Evolutionary conservation across 768 basidiomycete species (phyloP), one percentile per base, ranked within the genome.

Genomic region (Rhizopogon roseolus): DNA sequence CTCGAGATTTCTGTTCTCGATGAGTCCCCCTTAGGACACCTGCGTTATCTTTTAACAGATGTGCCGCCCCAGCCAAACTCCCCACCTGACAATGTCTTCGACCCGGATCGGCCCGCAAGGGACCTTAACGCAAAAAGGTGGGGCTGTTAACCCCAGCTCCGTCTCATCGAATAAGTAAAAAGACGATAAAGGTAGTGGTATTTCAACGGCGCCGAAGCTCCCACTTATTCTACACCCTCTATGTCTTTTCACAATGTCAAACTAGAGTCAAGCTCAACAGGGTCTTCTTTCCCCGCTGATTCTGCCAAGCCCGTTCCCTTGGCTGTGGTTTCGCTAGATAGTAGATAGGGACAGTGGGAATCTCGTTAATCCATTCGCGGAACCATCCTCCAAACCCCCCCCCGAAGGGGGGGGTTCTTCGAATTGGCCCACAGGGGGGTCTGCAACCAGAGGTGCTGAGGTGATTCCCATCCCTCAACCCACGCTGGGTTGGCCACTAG

Each of bases 251-350:
- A 85, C 84, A 84, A 82, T 85, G 84, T 81, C 84, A 86, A 82
- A 85, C 84, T 85, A 85, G 84, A 85, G 84, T 85, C 84, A 85
- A 84, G 82, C 84, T 84, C 82, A 84, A 84, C 84, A 85, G 83
- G 82, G 82, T 85, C 84, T 84, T 84, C 82, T 84, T 85, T 84
- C 81, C 82, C 82, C 77, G 76, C 79, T 78, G 73, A 76, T 69
- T 78, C 48, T 55, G 56, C 58, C 63, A 64, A 60, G 60, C 58
- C 58, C 49, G 41, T 64, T 60, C 62, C 57, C 62, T 63, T 64
- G 59, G 73, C 73, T 74, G 73, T 74, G 71, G 72, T 74, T 74
- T 74, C 66, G 66, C 71, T 74, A 69, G 71, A 72, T 72, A 74
- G 73, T 73, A 73, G 68, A 70, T 73, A 73, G 72, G 71, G 67